These are phyloP conservation scores for Colletotrichum filicis DNA, from an alignment of 2,329 filamentous ascomycete species.

Conservation along the genomic window DNA sequence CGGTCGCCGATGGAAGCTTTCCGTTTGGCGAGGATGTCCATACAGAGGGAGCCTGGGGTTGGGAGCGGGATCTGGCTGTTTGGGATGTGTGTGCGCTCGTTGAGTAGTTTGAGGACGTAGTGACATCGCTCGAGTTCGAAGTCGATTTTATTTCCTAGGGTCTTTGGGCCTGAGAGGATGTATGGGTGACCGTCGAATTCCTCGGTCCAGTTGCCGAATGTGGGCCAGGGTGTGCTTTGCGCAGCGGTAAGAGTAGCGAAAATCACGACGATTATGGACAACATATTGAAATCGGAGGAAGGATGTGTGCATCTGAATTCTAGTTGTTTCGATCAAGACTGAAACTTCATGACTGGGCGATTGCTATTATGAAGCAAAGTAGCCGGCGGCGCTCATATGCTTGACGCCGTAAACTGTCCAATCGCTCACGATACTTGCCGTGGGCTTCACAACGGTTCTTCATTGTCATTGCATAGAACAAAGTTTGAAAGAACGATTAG, in stretches of 20 bases:
- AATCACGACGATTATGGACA: background rate
- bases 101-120: constrained; percentile 16
- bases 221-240: constrained; percentile 16
- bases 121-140: constrained; percentile 35
- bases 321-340: background rate
- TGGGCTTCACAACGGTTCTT: too few relatives aligned
- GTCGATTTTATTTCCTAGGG: constrained; percentile 21
- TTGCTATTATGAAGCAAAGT: too few relatives aligned
- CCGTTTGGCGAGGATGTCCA: constrained; percentile 34
- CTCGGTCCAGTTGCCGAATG: constrained; percentile 30
- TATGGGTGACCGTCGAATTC: constrained; percentile 5
- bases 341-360: background rate
- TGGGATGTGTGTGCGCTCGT: background rate
- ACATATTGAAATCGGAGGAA: background rate
- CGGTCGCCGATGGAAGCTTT: constrained; percentile 39
- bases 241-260: background rate
- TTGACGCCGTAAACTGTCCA: too few relatives aligned
- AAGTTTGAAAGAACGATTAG: too few relatives aligned
- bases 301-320: too few relatives aligned
- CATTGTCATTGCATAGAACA: too few relatives aligned
- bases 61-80: background rate
- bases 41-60: background rate
- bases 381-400: too few relatives aligned
- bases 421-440: too few relatives aligned
- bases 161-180: constrained; percentile 28